phyloP scores from a whole-genome alignment of 192 early-diverging fungal genomes.

The Ambispora gerdemannii region DNA sequence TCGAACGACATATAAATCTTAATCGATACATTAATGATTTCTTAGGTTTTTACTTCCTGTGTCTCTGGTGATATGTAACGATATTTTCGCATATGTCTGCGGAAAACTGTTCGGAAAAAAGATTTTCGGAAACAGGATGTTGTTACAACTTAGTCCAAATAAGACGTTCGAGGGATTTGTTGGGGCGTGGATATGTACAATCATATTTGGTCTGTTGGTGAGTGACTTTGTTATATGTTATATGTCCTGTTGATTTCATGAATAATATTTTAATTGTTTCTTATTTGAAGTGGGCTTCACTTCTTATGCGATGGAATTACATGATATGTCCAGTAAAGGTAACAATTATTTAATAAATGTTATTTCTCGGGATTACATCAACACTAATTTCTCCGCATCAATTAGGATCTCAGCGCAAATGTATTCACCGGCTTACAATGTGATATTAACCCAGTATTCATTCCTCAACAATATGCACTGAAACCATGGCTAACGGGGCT shows the following conservation, averaged over 20 bases:
- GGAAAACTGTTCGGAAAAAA: slow-evolving; percentile 90
- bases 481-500: slow-evolving; percentile 44
- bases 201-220: slow-evolving; percentile 83
- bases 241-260: neutral
- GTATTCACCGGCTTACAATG: slow-evolving; percentile 52
- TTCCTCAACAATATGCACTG: slow-evolving; percentile 40
- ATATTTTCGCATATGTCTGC: slow-evolving; percentile 92
- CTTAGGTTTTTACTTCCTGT: slow-evolving; percentile 79
- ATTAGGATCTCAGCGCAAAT: slow-evolving; percentile 45
- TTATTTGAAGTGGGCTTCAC: slow-evolving; percentile 40
- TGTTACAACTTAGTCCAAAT: slow-evolving; percentile 94
- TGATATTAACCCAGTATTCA: slow-evolving; percentile 57
- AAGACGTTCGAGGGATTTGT: slow-evolving; percentile 98
- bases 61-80: slow-evolving; percentile 89
- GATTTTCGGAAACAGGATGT: slow-evolving; percentile 50
- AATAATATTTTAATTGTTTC: neutral
- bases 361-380: neutral
- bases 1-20: too few species aligned
- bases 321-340: slow-evolving; percentile 60
- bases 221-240: slow-evolving; percentile 23
- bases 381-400: neutral
- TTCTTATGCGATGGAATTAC: slow-evolving; percentile 53
- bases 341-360: neutral
- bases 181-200: slow-evolving; percentile 80
- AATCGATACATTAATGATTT: too few species aligned